A percentile compares a stretch with the other conserved stretches of the same genome.
Evolutionary conservation across 73 alveolate species (phyloP).

Genomic region (Blepharisma japonicum): DNA sequence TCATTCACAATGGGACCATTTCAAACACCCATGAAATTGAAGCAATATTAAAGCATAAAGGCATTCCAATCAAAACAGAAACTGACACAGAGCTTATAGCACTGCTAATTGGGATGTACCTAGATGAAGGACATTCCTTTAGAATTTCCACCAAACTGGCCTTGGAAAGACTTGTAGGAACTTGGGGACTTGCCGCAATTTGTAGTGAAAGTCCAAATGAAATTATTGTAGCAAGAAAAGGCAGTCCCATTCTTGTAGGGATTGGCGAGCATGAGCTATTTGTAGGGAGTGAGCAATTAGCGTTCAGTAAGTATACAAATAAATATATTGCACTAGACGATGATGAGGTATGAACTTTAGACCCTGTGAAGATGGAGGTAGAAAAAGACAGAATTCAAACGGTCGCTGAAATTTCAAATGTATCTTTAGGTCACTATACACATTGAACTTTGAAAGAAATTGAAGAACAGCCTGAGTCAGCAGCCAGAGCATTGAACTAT

Average conservation of each 20-base stretch:
- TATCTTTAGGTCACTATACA: conserved; percentile 52
- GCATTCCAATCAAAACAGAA: conserved; percentile 57
- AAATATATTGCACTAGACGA: conserved; percentile 66
- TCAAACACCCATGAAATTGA: conserved; percentile 64
- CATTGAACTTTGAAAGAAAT: conserved; percentile 69
- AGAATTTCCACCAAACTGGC: conserved; percentile 64
- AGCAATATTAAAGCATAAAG: conserved; percentile 44
- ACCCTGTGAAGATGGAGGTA: conserved; percentile 45
- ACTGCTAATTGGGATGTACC: conserved; percentile 48
- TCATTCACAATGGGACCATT: conserved; percentile 84
- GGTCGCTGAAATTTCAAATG: conserved; percentile 43
- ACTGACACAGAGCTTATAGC: conserved; percentile 89
- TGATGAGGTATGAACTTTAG: conserved; percentile 58
- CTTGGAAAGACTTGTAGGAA: conserved; percentile 55
- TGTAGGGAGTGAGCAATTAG: conserved; percentile 77
- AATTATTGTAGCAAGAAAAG: conserved; percentile 57
- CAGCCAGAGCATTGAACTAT: conserved; percentile 61
- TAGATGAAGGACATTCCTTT: conserved; percentile 51
- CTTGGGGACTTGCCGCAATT: conserved; percentile 60
- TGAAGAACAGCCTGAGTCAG: conserved; percentile 69
- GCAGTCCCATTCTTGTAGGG: conserved; percentile 56
- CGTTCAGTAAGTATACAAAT: conserved; percentile 77
- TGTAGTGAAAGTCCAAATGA: conserved; percentile 47
- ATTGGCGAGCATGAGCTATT: conserved; percentile 41
- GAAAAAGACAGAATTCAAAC: conserved; percentile 32